Evolutionary conservation across 805 yeast genomes (phyloP).

Genomic region (Huiozyma sinensis): DNA sequence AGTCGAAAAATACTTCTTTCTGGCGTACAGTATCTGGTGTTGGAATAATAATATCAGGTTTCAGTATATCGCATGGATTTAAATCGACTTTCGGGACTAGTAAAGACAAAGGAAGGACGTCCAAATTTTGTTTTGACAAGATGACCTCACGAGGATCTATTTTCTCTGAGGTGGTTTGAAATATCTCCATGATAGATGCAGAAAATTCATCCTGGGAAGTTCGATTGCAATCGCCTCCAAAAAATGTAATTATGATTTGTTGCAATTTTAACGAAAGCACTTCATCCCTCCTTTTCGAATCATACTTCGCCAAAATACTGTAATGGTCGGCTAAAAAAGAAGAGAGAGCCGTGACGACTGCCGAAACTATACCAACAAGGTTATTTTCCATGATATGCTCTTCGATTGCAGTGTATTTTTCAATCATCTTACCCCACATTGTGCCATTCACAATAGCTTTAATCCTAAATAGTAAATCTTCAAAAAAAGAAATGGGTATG

Average conservation of each 20-base stretch:
- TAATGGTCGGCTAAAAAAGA: neutral
- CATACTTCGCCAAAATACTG: neutral
- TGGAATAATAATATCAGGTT: slow-evolving; percentile 60
- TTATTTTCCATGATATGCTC: slow-evolving; percentile 6
- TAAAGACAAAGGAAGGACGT: slow-evolving; percentile 35
- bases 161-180: neutral
- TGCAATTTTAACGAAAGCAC: slow-evolving; percentile 1
- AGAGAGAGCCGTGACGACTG: neutral
- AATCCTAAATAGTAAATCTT: no score
- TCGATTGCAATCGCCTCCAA: slow-evolving; percentile 31
- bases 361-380: neutral
- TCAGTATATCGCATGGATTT: slow-evolving; percentile 47
- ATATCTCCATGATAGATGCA: neutral
- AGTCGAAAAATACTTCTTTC: slow-evolving; percentile 46
- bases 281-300: neutral
- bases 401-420: neutral
- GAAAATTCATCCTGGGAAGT: slow-evolving; percentile 25
- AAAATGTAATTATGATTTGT: slow-evolving; percentile 16
- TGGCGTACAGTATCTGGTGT: slow-evolving; percentile 70
- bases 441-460: no score
- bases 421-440: no score
- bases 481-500: no score
- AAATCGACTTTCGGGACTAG: slow-evolving; percentile 35
- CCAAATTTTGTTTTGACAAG: slow-evolving; percentile 34
- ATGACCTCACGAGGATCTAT: slow-evolving; percentile 6